These are phyloP conservation scores for Chalciporus chontae DNA, from an alignment of 768 basidiomycete species.

Conservation along the genomic window DNA sequence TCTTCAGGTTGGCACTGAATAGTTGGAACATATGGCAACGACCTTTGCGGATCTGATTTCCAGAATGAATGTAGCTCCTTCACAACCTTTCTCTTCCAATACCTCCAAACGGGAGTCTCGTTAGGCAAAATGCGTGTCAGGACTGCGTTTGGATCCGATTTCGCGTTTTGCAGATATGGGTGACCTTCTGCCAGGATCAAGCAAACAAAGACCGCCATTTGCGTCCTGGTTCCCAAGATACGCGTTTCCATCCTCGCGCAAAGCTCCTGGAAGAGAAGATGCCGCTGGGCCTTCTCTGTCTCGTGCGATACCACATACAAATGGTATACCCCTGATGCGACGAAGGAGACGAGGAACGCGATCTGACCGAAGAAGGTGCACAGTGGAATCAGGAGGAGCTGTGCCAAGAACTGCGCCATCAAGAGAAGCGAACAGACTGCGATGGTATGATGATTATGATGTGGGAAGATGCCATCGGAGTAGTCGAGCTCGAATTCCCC, in stretches of 20 bases:
- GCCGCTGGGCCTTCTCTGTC: conserved; percentile 14
- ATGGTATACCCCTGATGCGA: conserved; percentile 32
- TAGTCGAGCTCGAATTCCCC: conserved; percentile 32
- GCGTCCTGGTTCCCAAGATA: conserved; percentile 22
- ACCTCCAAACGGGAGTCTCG: conserved; percentile 25
- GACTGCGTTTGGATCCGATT: conserved; percentile 1
- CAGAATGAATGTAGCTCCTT: conserved; percentile 15
- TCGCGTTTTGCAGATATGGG: background rate
- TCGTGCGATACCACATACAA: conserved; percentile 31
- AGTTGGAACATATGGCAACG: conserved; percentile 8
- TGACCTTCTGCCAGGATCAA: conserved; percentile 14
- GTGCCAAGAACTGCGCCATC: conserved; percentile 26
- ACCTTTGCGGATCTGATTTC: background rate
- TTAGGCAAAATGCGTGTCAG: conserved; percentile 24
- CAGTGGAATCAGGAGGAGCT: conserved; percentile 30
- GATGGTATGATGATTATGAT: conserved; percentile 10
- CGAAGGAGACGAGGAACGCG: conserved; percentile 25
- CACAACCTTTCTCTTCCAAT: conserved; percentile 24
- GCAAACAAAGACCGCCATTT: conserved; percentile 29
- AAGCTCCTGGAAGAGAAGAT: conserved; percentile 16
- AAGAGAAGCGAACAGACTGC: conserved; percentile 26
- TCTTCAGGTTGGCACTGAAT: conserved; percentile 12
- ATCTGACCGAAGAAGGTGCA: conserved; percentile 33
- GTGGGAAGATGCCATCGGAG: conserved; percentile 2
- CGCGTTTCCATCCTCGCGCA: conserved; percentile 10